These are phyloP conservation scores for Passalora sequoiae DNA, from an alignment of 2,329 filamentous ascomycete species.

Conservation along the genomic window DNA sequence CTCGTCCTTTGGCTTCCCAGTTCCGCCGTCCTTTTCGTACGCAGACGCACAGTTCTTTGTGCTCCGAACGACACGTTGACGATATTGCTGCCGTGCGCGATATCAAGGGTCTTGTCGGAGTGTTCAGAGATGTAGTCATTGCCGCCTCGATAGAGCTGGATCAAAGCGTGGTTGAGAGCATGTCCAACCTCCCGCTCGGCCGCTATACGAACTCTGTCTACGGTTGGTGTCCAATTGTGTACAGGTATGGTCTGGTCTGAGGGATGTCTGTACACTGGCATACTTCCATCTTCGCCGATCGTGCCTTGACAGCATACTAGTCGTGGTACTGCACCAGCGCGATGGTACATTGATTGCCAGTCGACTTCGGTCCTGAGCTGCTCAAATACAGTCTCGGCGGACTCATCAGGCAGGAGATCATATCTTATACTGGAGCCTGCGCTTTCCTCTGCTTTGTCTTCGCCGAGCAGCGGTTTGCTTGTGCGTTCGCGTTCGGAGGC, in stretches of 20 bases:
- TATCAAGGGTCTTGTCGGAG: slow-evolving; percentile 93
- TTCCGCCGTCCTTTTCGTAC: slow-evolving; percentile 62
- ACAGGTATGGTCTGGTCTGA: slow-evolving; percentile 80
- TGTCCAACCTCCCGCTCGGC: slow-evolving; percentile 73
- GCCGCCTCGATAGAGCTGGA: slow-evolving; percentile 86
- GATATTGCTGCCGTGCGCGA: slow-evolving; percentile 72
- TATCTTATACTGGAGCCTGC: slow-evolving; percentile 70
- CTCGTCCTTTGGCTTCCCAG: slow-evolving; percentile 41
- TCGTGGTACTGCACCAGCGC: slow-evolving; percentile 84
- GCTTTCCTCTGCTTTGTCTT: slow-evolving; percentile 42
- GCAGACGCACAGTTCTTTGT: slow-evolving; percentile 80
- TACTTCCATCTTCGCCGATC: slow-evolving; percentile 67
- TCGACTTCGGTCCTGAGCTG: slow-evolving; percentile 66
- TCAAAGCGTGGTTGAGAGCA: slow-evolving; percentile 80
- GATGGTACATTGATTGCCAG: slow-evolving; percentile 91
- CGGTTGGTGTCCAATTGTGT: slow-evolving; percentile 67
- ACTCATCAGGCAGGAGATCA: slow-evolving; percentile 57
- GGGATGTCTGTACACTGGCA: slow-evolving; percentile 92
- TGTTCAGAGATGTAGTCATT: slow-evolving; percentile 93
- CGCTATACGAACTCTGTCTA: slow-evolving; percentile 60
- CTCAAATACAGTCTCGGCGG: slow-evolving; percentile 59
- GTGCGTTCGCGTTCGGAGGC: not conserved
- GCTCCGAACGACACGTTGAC: slow-evolving; percentile 93
- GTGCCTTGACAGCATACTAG: slow-evolving; percentile 84
- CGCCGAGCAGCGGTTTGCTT: slow-evolving; percentile 25